These are phyloP conservation scores for Fonsecaea multimorphosa DNA, from an alignment of 2,329 filamentous ascomycete genomes.

Conservation along the genomic window DNA sequence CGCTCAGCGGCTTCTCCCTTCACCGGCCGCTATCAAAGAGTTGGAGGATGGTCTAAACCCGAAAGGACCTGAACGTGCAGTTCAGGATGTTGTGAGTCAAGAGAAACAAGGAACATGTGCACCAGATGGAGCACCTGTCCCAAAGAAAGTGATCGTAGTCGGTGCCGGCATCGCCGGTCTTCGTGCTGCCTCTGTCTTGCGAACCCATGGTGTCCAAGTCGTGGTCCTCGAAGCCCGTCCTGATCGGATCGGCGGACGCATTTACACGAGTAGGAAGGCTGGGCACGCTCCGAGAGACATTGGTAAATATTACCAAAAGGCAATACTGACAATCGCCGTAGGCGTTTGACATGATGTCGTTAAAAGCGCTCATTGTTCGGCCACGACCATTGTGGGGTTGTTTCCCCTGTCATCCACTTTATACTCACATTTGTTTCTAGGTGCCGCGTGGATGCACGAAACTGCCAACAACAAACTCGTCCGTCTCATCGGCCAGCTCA, in stretches of 20 bases:
- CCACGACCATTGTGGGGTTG: conserved; percentile 38
- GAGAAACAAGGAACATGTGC: conserved; percentile 30
- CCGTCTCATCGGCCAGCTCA: conserved; percentile 50
- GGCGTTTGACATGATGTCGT: conserved; percentile 38
- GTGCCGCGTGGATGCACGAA: conserved; percentile 55
- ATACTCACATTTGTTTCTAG: conserved; percentile 40
- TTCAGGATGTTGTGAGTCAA: conserved; percentile 34
- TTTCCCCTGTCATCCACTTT: conserved; percentile 30
- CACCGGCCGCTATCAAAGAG: conserved; percentile 32
- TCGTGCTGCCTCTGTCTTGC: conserved; percentile 45
- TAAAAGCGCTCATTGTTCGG: conserved; percentile 37
- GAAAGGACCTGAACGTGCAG: conserved; percentile 31
- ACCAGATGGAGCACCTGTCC: conserved; percentile 22
- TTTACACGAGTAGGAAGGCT: conserved; percentile 48
- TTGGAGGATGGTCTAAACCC: conserved; percentile 39
- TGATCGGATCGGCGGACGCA: conserved; percentile 48
- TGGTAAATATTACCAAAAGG: conserved; percentile 45
- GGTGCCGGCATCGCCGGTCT: conserved; percentile 48
- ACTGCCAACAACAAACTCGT: conserved; percentile 54
- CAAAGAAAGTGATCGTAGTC: conserved; percentile 45
- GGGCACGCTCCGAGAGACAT: conserved; percentile 48
- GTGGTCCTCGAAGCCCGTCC: conserved; percentile 45
- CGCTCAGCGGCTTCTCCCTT: conserved; percentile 34
- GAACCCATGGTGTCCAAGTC: conserved; percentile 46
- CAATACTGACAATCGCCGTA: conserved; percentile 44